Base-by-base conservation (phyloP, 2,329 filamentous ascomycete genomes). In the Aaosphaeria arxii region DNA sequence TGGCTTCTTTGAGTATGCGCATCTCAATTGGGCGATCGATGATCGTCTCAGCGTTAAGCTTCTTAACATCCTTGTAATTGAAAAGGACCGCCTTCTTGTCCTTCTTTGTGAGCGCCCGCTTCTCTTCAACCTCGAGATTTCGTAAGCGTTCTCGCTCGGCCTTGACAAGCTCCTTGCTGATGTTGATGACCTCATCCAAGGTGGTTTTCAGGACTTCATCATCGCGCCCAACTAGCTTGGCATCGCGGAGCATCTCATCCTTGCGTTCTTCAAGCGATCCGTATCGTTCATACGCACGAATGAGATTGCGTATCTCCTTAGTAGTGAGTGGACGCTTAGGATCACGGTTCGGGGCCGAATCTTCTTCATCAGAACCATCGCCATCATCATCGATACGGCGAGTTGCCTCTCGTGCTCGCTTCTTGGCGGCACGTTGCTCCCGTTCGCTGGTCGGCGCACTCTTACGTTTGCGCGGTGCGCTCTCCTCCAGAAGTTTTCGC, bases 31-130 rank as follows among this genome's bases (percentile, higher is more conserved):
- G 92, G 6, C 95, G 86, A 58, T 97, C 92, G 7, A 96, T 84
- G 46, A 96, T 88, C 0, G 94, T 97, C 71, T 96, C 91, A 1
- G 94, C 94, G 64, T 99, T 99, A 62, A 96, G 83, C 60, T 95
- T 91, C 71, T 95, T 95, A 44, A 96, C 87, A 47, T 91, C 90
- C 41, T 88, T 86, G 71, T 91, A 96, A 66, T 97, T 91, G 61
- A 99, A 96, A 40, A 99, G 77, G 13, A 99, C 89, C 1, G 94
- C 94, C 72, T 99, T 99, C 71, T 90, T 90, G 67, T 99, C 94
- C 71, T 99, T 99, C 76, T 97, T 96, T 0, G 92, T 95, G 46
- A 95, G 73, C 2, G 85, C 80, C 67, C 94, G 95, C 64, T 89
- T 89, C 0, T 82, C 80, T 54, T 87, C 77, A 24, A 77, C 84